These are phyloP conservation scores for Nakaseomyces bracarensis DNA, from an alignment of 1,139 yeast species.

Conservation along the genomic window DNA sequence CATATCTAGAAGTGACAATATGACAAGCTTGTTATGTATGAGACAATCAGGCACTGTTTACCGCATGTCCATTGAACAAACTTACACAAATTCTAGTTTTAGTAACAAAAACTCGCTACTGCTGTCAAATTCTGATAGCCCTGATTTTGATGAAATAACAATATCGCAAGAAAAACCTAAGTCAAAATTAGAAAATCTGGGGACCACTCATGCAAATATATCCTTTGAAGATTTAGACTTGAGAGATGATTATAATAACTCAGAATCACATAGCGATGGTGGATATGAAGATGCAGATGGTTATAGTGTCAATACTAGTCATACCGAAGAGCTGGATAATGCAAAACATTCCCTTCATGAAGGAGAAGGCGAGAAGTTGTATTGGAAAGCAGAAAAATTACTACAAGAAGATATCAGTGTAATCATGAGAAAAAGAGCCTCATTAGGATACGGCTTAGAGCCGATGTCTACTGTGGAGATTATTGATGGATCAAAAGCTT, in stretches of 20 bases:
- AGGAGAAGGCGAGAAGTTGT: constrained; percentile 20
- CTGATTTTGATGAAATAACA: constrained; percentile 26
- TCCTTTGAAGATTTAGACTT: constrained; percentile 31
- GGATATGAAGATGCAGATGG: constrained; percentile 22
- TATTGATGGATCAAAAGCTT: constrained; percentile 43
- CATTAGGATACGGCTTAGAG: constrained; percentile 64
- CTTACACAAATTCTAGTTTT: constrained; percentile 55
- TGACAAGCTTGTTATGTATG: constrained; percentile 62
- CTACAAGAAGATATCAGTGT: constrained; percentile 58
- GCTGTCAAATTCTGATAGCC: constrained; percentile 50
- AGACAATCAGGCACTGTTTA: constrained; percentile 83
- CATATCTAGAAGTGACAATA: constrained; percentile 46
- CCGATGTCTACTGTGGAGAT: constrained; percentile 56
- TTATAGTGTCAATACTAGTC: constrained; percentile 25
- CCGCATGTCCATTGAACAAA: constrained; percentile 66
- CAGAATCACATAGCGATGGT: constrained; percentile 14
- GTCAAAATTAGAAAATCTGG: constrained; percentile 17
- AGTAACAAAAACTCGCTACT: constrained; percentile 67
- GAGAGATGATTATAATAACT: constrained; percentile 23
- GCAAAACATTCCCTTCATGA: constrained; percentile 18
- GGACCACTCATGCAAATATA: constrained; percentile 19
- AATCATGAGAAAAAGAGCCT: constrained; percentile 61
- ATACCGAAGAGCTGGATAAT: constrained; percentile 13
- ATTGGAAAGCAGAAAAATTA: constrained; percentile 32
- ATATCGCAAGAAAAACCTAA: constrained; percentile 36